Base-by-base conservation (phyloP, 176 grass and related monocot genomes). In the Otatea glauca region DNA sequence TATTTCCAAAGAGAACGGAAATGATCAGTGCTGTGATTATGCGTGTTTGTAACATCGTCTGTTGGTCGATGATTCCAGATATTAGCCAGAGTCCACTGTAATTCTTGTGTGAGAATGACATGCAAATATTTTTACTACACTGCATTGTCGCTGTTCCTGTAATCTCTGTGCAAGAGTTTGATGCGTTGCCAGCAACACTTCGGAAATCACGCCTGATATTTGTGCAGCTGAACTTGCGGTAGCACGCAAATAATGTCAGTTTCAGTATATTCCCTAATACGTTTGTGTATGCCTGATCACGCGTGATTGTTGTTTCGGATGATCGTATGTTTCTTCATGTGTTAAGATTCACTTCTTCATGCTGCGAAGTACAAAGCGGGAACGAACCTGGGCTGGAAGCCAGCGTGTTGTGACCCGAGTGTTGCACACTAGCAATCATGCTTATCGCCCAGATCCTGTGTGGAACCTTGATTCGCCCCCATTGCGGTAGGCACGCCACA, bases 21-120 rank as follows among this genome's bases (percentile, higher is more conserved):
- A 85, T 17, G 12, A 17, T 11, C 0, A 72, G 54, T 85, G 51
- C 27, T 75, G 69, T 85, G 82, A 61, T 77, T 53, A 76, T 51
- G 0, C 70, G 21, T 77, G 54, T 63, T 34, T 85, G 80, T 84
- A 78, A 9, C 7, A 70, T 4, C 72, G 10, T 44, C 9, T 64
- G 66, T 20, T 66, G 41, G 24, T 68, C 7, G 18, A 71, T 24
- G 11, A 17, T 64, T 75, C 14, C 9, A 82, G 8, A 34, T 12
- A 24, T 25, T 12, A 21, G 61, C 65, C 20, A 5, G 0, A 6
- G 6, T 6, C 29, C 48, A 24, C 38, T 82, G 72, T 88, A 83
- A 34, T 61, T 73, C 25, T 79, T 27, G 18, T 48, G 18, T 61
- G 20, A 68, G 0, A 61, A 76, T 62, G 64, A 6, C 51, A 51